Evolutionary conservation across 2,329 filamentous ascomycete species (phyloP), one percentile per base, ranked within the genome.

Genomic region (Arthrobotrys entomopaga): DNA sequence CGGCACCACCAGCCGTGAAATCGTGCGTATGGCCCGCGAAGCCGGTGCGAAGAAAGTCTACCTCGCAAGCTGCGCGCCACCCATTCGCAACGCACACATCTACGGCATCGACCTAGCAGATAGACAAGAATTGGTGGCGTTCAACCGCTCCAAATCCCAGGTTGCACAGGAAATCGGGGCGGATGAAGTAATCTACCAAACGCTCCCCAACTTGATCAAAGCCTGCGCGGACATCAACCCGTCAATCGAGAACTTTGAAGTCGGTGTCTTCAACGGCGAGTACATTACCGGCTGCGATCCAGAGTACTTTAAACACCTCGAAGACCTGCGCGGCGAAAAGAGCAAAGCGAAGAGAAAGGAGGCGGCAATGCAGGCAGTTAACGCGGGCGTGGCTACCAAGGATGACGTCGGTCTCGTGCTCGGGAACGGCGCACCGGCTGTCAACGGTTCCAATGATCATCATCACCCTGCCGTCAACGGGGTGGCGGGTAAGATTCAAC

Each of bases 261-360:
- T 96, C 1, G 93, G 94, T 63, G 93, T 97, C 7, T 97, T 98
- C 83, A 92, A 89, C 79, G 94, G 94, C 52, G 88, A 89, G 76
- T 97, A 97, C 81, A 85, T 91, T 75, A 97, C 94, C 0, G 88
- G 88, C 0, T 90, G 97, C 1, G 87, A 90, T 0, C 86, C 89
- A 5, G 89, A 87, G 42, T 97, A 97, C 82, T 95, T 97, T 78
- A 88, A 91, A 77, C 91, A 92, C 79, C 84, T 96, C 3, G 89
- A 91, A 81, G 84, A 86, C 70, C 82, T 93, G 16, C 86, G 91
- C 61, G 90, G 90, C 53, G 89, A 91, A 81, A 89, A 87, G 76
- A 84, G 86, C 76, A 90, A 90, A 81, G 80, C 87, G 76, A 91
- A 91, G 81, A 85, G 88, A 16, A 82, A 90, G 76, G 87, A 90